These are phyloP conservation scores for Syzygium oleosum DNA, from an alignment of 345 rosid species.

Conservation along the genomic window DNA sequence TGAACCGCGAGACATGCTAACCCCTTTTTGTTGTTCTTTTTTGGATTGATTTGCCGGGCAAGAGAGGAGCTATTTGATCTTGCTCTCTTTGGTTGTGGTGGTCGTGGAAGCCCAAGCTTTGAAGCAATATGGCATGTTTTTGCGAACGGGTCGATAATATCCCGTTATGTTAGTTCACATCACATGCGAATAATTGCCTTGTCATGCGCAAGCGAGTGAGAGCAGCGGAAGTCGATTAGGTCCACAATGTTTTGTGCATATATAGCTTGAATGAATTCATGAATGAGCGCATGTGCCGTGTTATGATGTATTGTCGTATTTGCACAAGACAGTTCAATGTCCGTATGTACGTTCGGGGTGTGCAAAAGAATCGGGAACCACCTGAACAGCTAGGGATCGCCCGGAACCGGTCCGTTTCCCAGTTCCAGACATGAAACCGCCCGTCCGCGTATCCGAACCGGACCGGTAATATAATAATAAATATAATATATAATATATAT, in stretches of 20 bases:
- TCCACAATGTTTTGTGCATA: not conserved
- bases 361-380: no score
- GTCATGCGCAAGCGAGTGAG: not conserved
- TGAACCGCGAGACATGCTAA: not conserved
- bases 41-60: no score
- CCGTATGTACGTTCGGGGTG: not conserved
- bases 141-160: not conserved
- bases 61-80: not conserved
- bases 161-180: not conserved
- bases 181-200: not conserved
- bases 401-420: no score
- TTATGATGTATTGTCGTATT: rapidly evolving
- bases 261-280: not conserved
- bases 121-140: not conserved
- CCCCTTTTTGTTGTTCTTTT: not conserved
- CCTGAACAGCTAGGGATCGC: no score
- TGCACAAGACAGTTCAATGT: rapidly evolving
- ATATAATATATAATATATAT: no score
- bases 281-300: not conserved
- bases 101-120: not conserved
- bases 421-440: no score
- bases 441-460: no score
- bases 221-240: not conserved
- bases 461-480: no score
- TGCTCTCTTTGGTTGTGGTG: not conserved